Base-by-base conservation (phyloP, 176 grass and related monocot genomes). In the Oryza coarctata region DNA sequence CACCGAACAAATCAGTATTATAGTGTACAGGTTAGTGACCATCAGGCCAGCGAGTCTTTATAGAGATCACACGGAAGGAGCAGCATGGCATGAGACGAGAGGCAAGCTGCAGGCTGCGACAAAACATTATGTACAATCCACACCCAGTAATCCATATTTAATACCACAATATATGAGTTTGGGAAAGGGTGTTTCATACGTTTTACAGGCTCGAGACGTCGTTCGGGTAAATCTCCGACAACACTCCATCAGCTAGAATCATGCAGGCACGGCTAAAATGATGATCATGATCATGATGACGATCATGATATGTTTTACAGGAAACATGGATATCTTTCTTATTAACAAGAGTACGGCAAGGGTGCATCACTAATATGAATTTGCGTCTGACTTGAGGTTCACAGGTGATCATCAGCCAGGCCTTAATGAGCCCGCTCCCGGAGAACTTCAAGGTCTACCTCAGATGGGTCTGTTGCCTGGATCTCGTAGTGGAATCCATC, bases 401-500 rank as follows among this genome's bases (percentile, higher is more conserved):
- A 18, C 50, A 68, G 73, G 64, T 14, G 3, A 63, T 65, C 49
- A 36, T 57, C 28, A 5, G 5, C 1, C 12, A 25, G n/a, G 18
- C 28, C 68, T 86, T 88, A 99, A 81, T 93, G 92, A 63, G 96
- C 96, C 40, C 96, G 75, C 30, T 99, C 91, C 1, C 90, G 79
- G n/a, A 99, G 87, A 40, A 93, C 85, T 14, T 93, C 88, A 9
- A 99, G 44, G 65, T 95, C 93, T 89, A 94, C 73, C 86, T 99
- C 96, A 1, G 96, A 63, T 26, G 90, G 90, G 30, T 99, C 96
- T 2, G 96, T 99, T 26, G 96, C 96, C 75, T 99, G 96, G 82
- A 99, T 99, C 84, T 99, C 96, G 4, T 98, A 98, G 84, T 98
- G 95, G 17, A 98, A 90, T 4, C 95, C 95, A 60, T 98, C 92